Conservation (phyloP, 192 early-diverging fungal genomes). For the Umbelopsis vinacea region DNA sequence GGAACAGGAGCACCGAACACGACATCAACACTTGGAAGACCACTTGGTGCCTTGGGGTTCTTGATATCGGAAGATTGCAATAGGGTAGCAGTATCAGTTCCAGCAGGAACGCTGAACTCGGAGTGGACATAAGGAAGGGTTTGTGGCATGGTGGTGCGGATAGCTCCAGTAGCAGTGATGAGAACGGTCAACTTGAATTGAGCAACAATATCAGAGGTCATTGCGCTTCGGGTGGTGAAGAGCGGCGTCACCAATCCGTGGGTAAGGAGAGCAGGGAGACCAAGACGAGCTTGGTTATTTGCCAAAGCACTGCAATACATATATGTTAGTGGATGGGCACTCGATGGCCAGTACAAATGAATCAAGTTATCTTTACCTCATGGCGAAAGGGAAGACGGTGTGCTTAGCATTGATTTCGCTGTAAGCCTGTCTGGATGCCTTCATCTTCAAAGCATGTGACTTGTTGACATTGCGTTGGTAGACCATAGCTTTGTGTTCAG, state of each 20-base stretch:
- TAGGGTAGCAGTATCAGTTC: slow-evolving; percentile 24
- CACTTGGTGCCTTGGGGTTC: slow-evolving; percentile 37
- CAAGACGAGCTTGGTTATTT: slow-evolving; percentile 52
- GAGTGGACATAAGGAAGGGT: slow-evolving; percentile 83
- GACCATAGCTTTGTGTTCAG: slow-evolving; percentile 60
- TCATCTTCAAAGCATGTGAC: slow-evolving; percentile 73
- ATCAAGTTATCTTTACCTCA: slow-evolving; percentile 46
- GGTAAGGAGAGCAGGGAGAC: slow-evolving; percentile 67
- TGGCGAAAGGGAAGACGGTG: slow-evolving; percentile 80
- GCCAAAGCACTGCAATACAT: slow-evolving; percentile 20
- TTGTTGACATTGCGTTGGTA: slow-evolving; percentile 76
- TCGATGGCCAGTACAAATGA: background rate
- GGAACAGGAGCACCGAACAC: slow-evolving; percentile 27
- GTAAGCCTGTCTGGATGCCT: slow-evolving; percentile 64
- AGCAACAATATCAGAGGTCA: slow-evolving; percentile 57
- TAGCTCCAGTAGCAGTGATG: slow-evolving; percentile 60
- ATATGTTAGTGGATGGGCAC: background rate
- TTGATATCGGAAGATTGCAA: slow-evolving; percentile 39
- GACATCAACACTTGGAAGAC: slow-evolving; percentile 37
- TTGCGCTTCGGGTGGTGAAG: slow-evolving; percentile 62
- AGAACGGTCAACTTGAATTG: slow-evolving; percentile 80
- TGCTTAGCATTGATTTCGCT: slow-evolving; percentile 62
- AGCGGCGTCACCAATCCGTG: slow-evolving; percentile 70
- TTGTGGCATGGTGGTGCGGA: slow-evolving; percentile 68
- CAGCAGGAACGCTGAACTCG: slow-evolving; percentile 53